A percentile compares a stretch with the other conserved stretches of the same genome.
Evolutionary conservation across 352 stramenopile species (phyloP).

Genomic region (Pythium vanterpoolii): DNA sequence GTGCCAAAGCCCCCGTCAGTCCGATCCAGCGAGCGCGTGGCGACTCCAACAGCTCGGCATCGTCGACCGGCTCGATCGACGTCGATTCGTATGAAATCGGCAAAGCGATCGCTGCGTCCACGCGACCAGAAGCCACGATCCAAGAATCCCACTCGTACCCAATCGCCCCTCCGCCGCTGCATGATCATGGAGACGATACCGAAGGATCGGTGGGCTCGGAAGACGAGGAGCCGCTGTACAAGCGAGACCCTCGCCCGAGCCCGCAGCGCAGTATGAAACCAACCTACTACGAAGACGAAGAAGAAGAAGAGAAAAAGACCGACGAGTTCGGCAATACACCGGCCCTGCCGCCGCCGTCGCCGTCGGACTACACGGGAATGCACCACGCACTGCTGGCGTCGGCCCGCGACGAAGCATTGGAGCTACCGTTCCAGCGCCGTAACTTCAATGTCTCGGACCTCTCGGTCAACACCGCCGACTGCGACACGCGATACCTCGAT

Average conservation of each 20-base stretch:
- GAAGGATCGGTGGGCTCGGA: conserved; percentile 25
- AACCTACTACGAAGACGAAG: conserved; percentile 26
- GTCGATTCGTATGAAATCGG: conserved; percentile 56
- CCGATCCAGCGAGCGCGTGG: conserved; percentile 17
- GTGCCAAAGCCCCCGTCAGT: conserved; percentile 2
- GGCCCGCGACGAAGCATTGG: conserved; percentile 28
- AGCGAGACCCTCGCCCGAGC: background rate
- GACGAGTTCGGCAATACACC: conserved; percentile 44
- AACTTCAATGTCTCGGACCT: conserved; percentile 37
- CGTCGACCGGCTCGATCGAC: conserved; percentile 65
- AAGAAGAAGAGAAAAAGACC: conserved; percentile 61
- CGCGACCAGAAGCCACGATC: background rate
- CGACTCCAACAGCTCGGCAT: conserved; percentile 58
- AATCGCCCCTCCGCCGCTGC: background rate
- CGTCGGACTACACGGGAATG: conserved; percentile 36
- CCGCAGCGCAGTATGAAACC: conserved; percentile 1
- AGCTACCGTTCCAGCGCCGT: conserved; percentile 30
- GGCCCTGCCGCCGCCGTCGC: conserved; percentile 38
- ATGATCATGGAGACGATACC: conserved; percentile 18
- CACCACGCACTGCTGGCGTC: conserved; percentile 28
- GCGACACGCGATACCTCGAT: conserved; percentile 60
- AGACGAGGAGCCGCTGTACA: conserved; percentile 17
- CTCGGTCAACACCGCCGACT: conserved; percentile 42
- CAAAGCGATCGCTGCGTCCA: conserved; percentile 3
- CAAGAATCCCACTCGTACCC: conserved; percentile 2